A percentile compares a stretch with the other conserved stretches of the same genome.
Evolutionary conservation across 1,284 basidiomycete genomes (phyloP).

Genomic region (Hypsizygus ulmarius): DNA sequence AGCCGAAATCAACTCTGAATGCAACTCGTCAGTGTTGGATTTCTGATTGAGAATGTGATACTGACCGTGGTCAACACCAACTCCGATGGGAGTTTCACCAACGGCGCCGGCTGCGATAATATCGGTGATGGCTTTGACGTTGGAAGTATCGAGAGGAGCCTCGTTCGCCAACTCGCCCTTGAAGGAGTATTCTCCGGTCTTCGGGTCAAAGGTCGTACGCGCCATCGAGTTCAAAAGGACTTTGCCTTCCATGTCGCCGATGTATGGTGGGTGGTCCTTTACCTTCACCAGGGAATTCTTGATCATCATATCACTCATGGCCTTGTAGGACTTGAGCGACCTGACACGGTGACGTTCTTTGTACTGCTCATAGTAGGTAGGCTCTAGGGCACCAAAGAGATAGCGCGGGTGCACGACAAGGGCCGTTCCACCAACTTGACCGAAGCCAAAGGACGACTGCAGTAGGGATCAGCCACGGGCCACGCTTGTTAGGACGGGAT

Average conservation of each 20-base stretch:
- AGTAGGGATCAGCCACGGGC: conserved; percentile 15
- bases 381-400: conserved; percentile 81
- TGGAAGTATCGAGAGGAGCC: conserved; percentile 58
- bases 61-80: conserved; percentile 86
- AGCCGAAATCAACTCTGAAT: conserved; percentile 83
- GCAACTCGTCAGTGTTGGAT: conserved; percentile 6
- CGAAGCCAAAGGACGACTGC: conserved; percentile 97
- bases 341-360: conserved; percentile 67
- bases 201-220: conserved; percentile 77
- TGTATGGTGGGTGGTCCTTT: conserved; percentile 94
- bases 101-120: conserved; percentile 45
- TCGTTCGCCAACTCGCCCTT: conserved; percentile 58
- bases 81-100: conserved; percentile 46
- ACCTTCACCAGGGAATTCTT: conserved; percentile 91
- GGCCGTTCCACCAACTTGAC: conserved; percentile 95
- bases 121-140: conserved; percentile 63
- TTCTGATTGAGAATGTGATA: conserved; percentile 6
- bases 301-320: conserved; percentile 94
- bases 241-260: conserved; percentile 81
- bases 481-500: conserved; percentile 18
- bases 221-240: conserved; percentile 95
- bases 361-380: conserved; percentile 76
- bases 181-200: conserved; percentile 85
- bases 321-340: conserved; percentile 81
- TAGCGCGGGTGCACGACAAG: conserved; percentile 90